Conservation (phyloP, 225 moss, liverwort and hornwort species). For the Bryum argenteum region DNA sequence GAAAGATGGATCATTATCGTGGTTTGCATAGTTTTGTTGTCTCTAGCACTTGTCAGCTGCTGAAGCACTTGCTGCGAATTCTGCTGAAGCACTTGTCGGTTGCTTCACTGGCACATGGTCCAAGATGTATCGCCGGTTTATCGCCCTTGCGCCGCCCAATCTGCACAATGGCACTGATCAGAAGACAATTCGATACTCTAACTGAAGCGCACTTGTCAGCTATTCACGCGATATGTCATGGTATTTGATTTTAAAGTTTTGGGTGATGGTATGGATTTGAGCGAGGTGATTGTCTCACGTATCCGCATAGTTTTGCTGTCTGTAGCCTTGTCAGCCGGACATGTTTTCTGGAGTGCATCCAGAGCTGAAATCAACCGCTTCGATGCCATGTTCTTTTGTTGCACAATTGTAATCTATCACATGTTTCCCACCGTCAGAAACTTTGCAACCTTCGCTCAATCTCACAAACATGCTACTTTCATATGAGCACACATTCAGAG, state of each 20-base stretch:
- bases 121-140: conserved; percentile 85
- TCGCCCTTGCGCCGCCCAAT: conserved; percentile 81
- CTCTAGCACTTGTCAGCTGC: too few species aligned
- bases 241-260: too few species aligned
- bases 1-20: too few species aligned
- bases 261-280: too few species aligned
- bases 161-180: conserved; percentile 35
- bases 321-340: too few species aligned
- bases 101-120: conserved; percentile 77
- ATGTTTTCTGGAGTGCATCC: conserved; percentile 51
- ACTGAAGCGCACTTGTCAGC: too few species aligned
- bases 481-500: too few species aligned
- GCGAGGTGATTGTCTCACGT: too few species aligned
- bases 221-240: neutral
- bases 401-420: conserved; percentile 61
- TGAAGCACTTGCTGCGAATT: conserved; percentile 84
- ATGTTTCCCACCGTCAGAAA: conserved; percentile 12
- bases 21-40: too few species aligned
- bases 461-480: neutral
- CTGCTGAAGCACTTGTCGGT: conserved; percentile 76
- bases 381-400: conserved; percentile 68
- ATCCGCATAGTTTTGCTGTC: too few species aligned
- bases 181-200: neutral
- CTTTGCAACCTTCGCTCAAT: too few species aligned
- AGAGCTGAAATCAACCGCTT: conserved; percentile 63